phyloP scores from a whole-genome alignment of 176 grass and related monocot species.

The Zea luxurians region DNA sequence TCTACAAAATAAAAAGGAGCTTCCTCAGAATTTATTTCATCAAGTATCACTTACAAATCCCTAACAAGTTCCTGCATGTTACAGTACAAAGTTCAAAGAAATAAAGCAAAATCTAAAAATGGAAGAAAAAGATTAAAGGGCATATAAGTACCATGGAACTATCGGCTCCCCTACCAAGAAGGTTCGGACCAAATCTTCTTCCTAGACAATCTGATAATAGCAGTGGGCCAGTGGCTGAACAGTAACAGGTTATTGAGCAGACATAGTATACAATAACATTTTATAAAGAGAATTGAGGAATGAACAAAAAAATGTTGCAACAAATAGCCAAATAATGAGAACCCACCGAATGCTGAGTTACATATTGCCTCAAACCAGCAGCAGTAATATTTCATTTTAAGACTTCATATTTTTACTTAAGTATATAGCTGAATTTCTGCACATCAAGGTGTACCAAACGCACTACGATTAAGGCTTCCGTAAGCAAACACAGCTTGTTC shows the following conservation, averaged over 20 bases:
- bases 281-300: constrained; percentile 23
- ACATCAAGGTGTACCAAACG: not conserved
- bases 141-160: constrained; percentile 62
- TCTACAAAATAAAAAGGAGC: constrained; percentile 57
- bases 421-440: not conserved
- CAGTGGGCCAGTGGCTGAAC: constrained; percentile 29
- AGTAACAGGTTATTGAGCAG: constrained; percentile 25
- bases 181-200: constrained; percentile 65
- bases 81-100: constrained; percentile 32
- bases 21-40: constrained; percentile 70
- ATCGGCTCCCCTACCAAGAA: constrained; percentile 74
- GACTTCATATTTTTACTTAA: not conserved
- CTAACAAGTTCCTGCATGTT: constrained; percentile 69
- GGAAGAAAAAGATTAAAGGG: constrained; percentile 7
- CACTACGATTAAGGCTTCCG: not conserved
- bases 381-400: not conserved
- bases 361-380: constrained; percentile 18
- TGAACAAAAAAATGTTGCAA: not conserved
- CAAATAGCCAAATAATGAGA: constrained; percentile 8
- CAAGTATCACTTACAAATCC: constrained; percentile 82
- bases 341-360: constrained; percentile 5
- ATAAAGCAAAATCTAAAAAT: constrained; percentile 15
- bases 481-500: not conserved
- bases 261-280: constrained; percentile 9
- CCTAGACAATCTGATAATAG: constrained; percentile 84